Evolutionary conservation across 2,329 filamentous ascomycete genomes (phyloP).

Genomic region (Colletotrichum destructivum): DNA sequence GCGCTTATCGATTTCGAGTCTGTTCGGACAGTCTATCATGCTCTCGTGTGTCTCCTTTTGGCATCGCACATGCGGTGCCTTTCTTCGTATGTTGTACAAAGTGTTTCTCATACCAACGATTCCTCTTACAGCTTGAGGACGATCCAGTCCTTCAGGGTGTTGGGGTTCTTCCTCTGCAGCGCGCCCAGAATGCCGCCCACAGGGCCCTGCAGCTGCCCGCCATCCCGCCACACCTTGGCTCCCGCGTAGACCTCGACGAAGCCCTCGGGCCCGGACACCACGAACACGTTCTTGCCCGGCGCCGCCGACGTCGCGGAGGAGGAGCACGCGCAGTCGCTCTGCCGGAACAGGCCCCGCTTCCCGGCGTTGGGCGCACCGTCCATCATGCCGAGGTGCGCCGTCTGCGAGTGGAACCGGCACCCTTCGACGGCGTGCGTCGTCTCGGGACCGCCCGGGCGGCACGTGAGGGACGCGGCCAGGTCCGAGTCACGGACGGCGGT

Average conservation of each 20-base stretch:
- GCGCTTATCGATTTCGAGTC: conserved; percentile 39
- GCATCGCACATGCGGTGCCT: background rate
- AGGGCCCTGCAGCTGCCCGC: conserved; percentile 81
- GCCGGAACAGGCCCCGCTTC: conserved; percentile 6
- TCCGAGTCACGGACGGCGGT: conserved; percentile 72
- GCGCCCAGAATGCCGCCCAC: conserved; percentile 77
- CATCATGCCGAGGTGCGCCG: conserved; percentile 44
- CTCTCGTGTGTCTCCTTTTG: background rate
- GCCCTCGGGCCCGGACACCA: conserved; percentile 92
- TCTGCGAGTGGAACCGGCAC: conserved; percentile 50
- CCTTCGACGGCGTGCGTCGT: conserved; percentile 45
- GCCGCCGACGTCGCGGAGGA: conserved; percentile 40
- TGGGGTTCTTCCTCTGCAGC: conserved; percentile 65
- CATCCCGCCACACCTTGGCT: conserved; percentile 81
- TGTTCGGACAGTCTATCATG: background rate
- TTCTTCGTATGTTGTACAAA: background rate
- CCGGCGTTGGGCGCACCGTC: conserved; percentile 43
- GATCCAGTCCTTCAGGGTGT: conserved; percentile 61
- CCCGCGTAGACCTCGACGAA: conserved; percentile 89
- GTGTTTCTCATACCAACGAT: background rate
- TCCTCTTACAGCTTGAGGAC: conserved; percentile 59
- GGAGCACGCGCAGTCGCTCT: conserved; percentile 47
- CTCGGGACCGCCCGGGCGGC: conserved; percentile 29
- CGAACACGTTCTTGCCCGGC: conserved; percentile 75
- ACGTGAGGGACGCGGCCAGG: conserved; percentile 57